Conservation (phyloP, 176 grass and related monocot species). For the Rhynchospora tenuis region DNA sequence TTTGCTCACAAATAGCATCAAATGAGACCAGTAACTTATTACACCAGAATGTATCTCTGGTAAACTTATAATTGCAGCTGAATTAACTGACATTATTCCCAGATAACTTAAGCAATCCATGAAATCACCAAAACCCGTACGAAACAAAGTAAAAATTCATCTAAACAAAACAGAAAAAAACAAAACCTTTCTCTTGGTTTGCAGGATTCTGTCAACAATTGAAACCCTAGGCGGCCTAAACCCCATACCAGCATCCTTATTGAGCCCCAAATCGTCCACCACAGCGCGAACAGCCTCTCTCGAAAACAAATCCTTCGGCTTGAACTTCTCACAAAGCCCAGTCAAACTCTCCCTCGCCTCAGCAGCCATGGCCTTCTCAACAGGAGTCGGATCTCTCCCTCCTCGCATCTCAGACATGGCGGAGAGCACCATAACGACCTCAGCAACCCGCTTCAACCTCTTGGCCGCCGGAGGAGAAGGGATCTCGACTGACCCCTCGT, state of each 20-base stretch:
- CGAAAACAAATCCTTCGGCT: constrained; percentile 91
- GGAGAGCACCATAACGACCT: constrained; percentile 92
- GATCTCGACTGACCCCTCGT: constrained; percentile 23
- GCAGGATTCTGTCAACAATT: constrained; percentile 73
- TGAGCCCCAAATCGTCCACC: constrained; percentile 92
- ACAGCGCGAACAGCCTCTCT: constrained; percentile 72
- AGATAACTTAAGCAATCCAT: neutral
- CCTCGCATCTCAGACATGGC: constrained; percentile 65
- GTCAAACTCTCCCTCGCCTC: constrained; percentile 77
- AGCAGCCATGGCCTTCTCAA: constrained; percentile 71
- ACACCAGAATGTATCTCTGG: neutral
- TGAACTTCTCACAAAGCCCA: constrained; percentile 37
- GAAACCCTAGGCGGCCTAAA: constrained; percentile 70
- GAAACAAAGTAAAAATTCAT: neutral
- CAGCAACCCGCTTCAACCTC: constrained; percentile 70
- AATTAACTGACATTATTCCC: constrained; percentile 10
- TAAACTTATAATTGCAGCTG: neutral
- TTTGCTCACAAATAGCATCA: neutral
- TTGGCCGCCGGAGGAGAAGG: constrained; percentile 20
- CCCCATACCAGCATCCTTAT: constrained; percentile 54
- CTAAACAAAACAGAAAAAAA: neutral
- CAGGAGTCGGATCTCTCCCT: constrained; percentile 63
- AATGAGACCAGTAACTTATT: neutral
- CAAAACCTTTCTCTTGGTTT: constrained; percentile 90
- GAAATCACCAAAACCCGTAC: neutral